These are phyloP conservation scores for Scopulariopsis brevicaulis DNA, from an alignment of 2,329 filamentous ascomycete species.

Conservation along the genomic window DNA sequence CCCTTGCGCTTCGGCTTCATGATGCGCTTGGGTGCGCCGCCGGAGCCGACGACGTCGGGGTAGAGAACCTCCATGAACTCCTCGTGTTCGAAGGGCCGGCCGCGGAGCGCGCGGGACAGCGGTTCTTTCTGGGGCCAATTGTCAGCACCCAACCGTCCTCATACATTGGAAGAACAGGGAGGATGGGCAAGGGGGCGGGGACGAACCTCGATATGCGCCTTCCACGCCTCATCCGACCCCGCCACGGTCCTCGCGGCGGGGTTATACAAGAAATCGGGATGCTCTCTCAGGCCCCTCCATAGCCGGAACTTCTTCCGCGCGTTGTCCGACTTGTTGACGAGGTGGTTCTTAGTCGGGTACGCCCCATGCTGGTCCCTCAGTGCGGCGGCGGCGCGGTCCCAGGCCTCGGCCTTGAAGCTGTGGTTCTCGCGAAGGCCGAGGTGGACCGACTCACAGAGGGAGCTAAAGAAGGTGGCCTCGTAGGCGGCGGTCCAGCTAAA, in stretches of 20 bases:
- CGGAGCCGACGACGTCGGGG: slow-evolving; percentile 47
- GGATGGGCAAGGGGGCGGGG: background rate
- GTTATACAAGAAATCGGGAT: slow-evolving; percentile 45
- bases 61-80: slow-evolving; percentile 50
- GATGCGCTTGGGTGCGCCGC: slow-evolving; percentile 46
- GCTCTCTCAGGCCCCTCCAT: slow-evolving; percentile 46
- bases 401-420: slow-evolving; percentile 51
- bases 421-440: slow-evolving; percentile 44
- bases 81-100: slow-evolving; percentile 48
- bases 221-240: slow-evolving; percentile 46
- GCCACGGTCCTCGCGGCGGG: slow-evolving; percentile 36
- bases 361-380: slow-evolving; percentile 43
- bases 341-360: slow-evolving; percentile 47
- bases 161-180: no score
- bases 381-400: slow-evolving; percentile 44
- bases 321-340: slow-evolving; percentile 55
- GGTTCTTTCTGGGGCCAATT: slow-evolving; percentile 36
- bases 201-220: slow-evolving; percentile 43
- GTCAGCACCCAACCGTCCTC: no score
- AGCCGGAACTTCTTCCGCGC: slow-evolving; percentile 51
- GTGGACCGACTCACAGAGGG: slow-evolving; percentile 46
- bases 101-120: slow-evolving; percentile 42
- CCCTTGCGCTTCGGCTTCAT: slow-evolving; percentile 42
- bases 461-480: slow-evolving; percentile 50
- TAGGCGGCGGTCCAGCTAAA: slow-evolving; percentile 50